Evolutionary conservation across 805 yeast genomes (phyloP).

Genomic region (Yarrowia deformans): DNA sequence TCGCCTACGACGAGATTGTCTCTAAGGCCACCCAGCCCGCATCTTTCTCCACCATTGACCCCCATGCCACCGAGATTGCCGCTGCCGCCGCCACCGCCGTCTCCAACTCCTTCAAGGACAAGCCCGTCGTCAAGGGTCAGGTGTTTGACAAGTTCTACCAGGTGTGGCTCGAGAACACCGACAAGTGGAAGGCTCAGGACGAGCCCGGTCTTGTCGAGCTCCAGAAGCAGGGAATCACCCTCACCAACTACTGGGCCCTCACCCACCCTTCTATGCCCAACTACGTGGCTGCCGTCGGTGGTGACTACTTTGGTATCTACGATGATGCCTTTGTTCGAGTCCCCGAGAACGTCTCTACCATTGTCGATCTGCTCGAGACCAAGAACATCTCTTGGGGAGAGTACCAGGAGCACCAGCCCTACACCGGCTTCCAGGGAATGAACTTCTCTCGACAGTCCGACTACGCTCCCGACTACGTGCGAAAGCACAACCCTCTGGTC

Average conservation of each 20-base stretch:
- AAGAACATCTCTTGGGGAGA: slow-evolving; percentile 61
- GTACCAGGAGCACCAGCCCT: slow-evolving; percentile 62
- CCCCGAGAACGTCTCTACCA: slow-evolving; percentile 57
- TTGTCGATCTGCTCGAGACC: slow-evolving; percentile 59
- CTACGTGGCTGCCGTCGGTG: slow-evolving; percentile 59
- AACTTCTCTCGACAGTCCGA: slow-evolving; percentile 56
- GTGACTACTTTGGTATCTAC: slow-evolving; percentile 60
- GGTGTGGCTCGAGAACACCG: slow-evolving; percentile 62
- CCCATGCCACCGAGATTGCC: slow-evolving; percentile 50
- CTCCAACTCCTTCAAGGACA: slow-evolving; percentile 46
- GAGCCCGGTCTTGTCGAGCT: slow-evolving; percentile 56
- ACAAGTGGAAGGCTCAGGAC: slow-evolving; percentile 59
- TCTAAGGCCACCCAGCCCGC: slow-evolving; percentile 22
- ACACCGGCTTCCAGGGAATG: slow-evolving; percentile 60
- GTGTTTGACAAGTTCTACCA: slow-evolving; percentile 54
- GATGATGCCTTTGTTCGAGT: slow-evolving; percentile 57
- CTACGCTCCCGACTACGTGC: slow-evolving; percentile 58
- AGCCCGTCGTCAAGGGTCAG: slow-evolving; percentile 54
- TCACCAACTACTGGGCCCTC: slow-evolving; percentile 60
- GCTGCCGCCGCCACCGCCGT: slow-evolving; percentile 50
- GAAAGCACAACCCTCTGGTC: slow-evolving; percentile 61
- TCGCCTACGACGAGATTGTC: slow-evolving; percentile 25
- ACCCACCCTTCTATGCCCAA: slow-evolving; percentile 65
- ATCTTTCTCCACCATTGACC: slow-evolving; percentile 43
- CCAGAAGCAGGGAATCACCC: slow-evolving; percentile 55